These are phyloP conservation scores for Mortierella alpina DNA, from an alignment of 192 early-diverging fungal species.

Conservation along the genomic window DNA sequence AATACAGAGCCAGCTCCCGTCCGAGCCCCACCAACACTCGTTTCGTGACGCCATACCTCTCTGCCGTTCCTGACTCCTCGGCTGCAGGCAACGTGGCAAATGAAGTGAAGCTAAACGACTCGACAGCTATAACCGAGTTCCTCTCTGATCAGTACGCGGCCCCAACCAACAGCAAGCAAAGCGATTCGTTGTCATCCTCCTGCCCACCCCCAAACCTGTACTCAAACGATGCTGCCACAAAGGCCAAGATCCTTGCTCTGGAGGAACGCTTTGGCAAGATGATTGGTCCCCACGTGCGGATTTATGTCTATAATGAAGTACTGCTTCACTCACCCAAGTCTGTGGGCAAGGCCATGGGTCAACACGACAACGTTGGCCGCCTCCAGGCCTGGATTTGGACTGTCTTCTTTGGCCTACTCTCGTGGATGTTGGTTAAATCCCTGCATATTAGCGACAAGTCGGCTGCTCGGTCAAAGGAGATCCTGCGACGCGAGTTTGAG, in stretches of 20 bases:
- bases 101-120: constrained; percentile 28
- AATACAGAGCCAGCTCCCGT: constrained; percentile 5
- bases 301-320: constrained; percentile 25
- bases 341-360: constrained; percentile 24
- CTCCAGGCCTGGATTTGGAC: constrained; percentile 36
- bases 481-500: constrained; percentile 42
- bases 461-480: constrained; percentile 32
- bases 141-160: constrained; percentile 31
- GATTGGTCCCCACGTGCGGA: constrained; percentile 33
- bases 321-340: constrained; percentile 15
- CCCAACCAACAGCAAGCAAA: constrained; percentile 9
- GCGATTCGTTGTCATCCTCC: not conserved
- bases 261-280: constrained; percentile 43
- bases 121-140: constrained; percentile 31
- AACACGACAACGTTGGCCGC: constrained; percentile 33
- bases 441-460: constrained; percentile 21
- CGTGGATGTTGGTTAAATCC: constrained; percentile 10
- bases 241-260: constrained; percentile 32
- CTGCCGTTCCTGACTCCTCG: not conserved
- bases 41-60: constrained; percentile 26
- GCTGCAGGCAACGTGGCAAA: not conserved
- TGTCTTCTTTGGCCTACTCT: constrained; percentile 19
- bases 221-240: constrained; percentile 32
- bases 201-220: constrained; percentile 17
- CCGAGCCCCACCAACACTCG: not conserved